Evolutionary conservation across 441 rosid species (phyloP), one percentile per base, ranked within the genome.

Genomic region (Jatropha podagrica): DNA sequence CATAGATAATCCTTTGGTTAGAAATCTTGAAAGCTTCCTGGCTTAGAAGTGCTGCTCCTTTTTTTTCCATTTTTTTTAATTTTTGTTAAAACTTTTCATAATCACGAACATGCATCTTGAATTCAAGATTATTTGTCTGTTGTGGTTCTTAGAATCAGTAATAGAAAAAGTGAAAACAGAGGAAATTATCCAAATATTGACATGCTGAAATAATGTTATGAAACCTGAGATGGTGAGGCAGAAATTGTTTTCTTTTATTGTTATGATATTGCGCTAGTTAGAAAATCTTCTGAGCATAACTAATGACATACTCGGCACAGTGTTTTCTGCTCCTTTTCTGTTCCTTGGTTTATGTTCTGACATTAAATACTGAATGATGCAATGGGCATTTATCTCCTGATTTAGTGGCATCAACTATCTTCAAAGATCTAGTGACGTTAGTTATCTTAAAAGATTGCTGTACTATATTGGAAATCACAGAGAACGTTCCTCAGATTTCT

Each of bases 41-140:
- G 41, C 41, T 32, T 17, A 38, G 41, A 27, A 11, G 40, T 27
- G 41, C 41, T 61, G 40, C 18, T 11, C 15, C 4, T 60, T 10
- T 12, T 60, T 11, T 27, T 18, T 1, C 10, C 8, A 5, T 6
- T 56, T 32, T 32, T 32, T 32, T 32, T 32, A 32, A 32, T 2
- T 20, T 56, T 20, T n/a, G 12, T 20, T 5, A 56, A 56, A 26
- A 27, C 27, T 26, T 9, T 60, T 40, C 18, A 32, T 13, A 12
- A 17, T 12, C 65, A 61, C 12, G 65, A 27, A 61, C 18, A 23
- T 32, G 3, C 41, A 61, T 61, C 65, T 40, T 61, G 7, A 12
- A 32, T 60, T 60, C 65, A 61, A 61, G 65, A 14, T 61, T 27
- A 40, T 32, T 12, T 61, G n/a, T 61, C 65, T 61, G 41, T 61